A percentile compares a stretch with the other conserved stretches of the same genome.
These are phyloP conservation scores for Silene latifolia DNA, from an alignment of 148 eudicot genomes.

Conservation along the genomic window DNA sequence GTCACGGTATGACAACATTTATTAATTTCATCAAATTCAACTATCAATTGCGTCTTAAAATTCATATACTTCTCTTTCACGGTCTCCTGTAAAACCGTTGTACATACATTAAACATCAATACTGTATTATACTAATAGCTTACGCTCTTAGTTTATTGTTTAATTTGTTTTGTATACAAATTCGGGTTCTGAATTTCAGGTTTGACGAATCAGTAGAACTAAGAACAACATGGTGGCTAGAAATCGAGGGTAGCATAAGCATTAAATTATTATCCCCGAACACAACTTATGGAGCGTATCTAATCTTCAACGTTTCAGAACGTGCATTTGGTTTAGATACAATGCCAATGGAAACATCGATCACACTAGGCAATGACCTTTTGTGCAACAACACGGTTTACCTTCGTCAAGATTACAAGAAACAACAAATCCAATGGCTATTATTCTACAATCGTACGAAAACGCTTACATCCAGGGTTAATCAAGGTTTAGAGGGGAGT, in stretches of 20 bases:
- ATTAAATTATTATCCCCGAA: constrained; percentile 31
- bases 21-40: too few species aligned
- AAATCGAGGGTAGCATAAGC: constrained; percentile 37
- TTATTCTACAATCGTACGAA: constrained; percentile 24
- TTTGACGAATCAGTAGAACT: constrained; percentile 50
- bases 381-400: constrained; percentile 25
- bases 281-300: constrained; percentile 48
- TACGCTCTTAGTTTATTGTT: too few species aligned
- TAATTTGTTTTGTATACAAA: too few species aligned
- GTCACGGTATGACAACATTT: constrained; percentile 50
- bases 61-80: too few species aligned
- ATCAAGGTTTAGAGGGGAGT: constrained; percentile 13
- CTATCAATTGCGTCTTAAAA: too few species aligned
- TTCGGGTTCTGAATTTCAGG: constrained; percentile 23
- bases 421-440: constrained; percentile 16
- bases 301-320: constrained; percentile 37
- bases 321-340: constrained; percentile 56
- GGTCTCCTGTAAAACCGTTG: too few species aligned
- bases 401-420: constrained; percentile 20
- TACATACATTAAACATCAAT: too few species aligned
- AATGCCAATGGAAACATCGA: constrained; percentile 39
- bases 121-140: too few species aligned
- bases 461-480: constrained; percentile 20
- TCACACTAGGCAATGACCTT: constrained; percentile 33
- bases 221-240: constrained; percentile 55